Percentiles rank a stretch among this genome's conserved stretches.
phyloP scores from a whole-genome alignment of 108 stramenopile genomes.

The Cyclotella cryptica region DNA sequence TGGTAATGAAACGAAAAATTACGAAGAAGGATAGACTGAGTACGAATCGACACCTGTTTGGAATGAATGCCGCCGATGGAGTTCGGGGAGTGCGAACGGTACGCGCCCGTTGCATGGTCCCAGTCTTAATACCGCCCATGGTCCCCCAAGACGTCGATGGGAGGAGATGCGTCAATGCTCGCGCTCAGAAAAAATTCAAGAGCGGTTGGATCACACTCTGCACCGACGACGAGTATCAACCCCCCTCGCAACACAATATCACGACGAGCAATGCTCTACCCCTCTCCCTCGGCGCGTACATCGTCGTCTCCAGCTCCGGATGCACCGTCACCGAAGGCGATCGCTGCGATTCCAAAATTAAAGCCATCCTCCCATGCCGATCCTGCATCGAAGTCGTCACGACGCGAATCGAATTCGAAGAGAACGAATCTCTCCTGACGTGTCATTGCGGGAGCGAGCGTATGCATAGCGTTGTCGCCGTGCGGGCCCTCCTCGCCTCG shows the following conservation, averaged over 20 bases:
- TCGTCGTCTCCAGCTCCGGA: conserved; percentile 12
- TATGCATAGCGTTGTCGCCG: conserved; percentile 19
- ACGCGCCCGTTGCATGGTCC: conserved; percentile 48
- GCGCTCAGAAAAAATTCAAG: conserved; percentile 33
- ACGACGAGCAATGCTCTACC: conserved; percentile 7
- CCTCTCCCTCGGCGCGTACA: conserved; percentile 39
- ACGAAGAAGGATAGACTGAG: not conserved
- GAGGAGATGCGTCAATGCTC: not conserved
- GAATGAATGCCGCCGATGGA: conserved; percentile 20
- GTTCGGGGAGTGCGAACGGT: conserved; percentile 21
- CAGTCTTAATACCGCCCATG: conserved; percentile 16
- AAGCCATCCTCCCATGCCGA: conserved; percentile 20
- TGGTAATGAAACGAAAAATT: conserved; percentile 31
- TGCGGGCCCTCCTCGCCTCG: conserved; percentile 36
- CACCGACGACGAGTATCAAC: conserved; percentile 13
- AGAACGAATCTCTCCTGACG: not conserved
- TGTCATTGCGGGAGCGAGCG: conserved; percentile 28
- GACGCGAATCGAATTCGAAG: conserved; percentile 45
- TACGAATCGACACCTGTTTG: conserved; percentile 8
- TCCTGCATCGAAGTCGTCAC: conserved; percentile 47
- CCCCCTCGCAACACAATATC: no score
- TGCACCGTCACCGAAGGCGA: conserved; percentile 27
- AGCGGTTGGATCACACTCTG: conserved; percentile 46
- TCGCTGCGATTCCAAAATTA: conserved; percentile 23
- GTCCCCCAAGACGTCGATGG: not conserved